Evolutionary conservation across 768 basidiomycete species (phyloP), one percentile per base, ranked within the genome.

Genomic region (Pulveroboletus sp.): DNA sequence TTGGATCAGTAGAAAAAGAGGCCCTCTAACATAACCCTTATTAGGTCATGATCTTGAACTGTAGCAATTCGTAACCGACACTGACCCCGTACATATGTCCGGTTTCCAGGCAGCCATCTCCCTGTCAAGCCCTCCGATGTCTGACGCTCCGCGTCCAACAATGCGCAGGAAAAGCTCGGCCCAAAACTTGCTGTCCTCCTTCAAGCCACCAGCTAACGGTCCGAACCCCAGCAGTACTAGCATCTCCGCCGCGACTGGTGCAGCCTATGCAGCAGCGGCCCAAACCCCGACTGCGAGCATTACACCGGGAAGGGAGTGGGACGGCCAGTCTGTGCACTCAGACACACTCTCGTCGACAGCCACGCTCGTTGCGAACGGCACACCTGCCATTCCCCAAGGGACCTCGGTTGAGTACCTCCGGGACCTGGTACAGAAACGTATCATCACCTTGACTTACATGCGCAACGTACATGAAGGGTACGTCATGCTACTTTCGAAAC

Each of bases 81-180:
- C 42, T 34, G 34, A 7, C 25, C 23, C 16, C 14, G 17, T 27
- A 37, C 23, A 12, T 17, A 59, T 61, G 60, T 48, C 60, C 23
- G 41, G 47, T 35, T 66, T 60, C 51, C 50, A 56, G 41, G n/a
- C 52, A 17, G 29, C 53, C 7, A 37, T 46, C 27, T 50, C 62
- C 39, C 44, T 52, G 44, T 40, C 63, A 54, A 60, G 55, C 36
- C 61, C 63, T 47, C 55, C 63, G 46, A 65, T 64, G 68, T 60
- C 61, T 14, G 68, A 57, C 23, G 24, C 47, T 25, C 48, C 65
- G 1, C 80, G 82, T 45, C 86, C 87, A 24, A 57, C 72, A 7
- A 85, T 93, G 78, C 84, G 89, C 57, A 81, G 90, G 56, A 93
- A 92, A 72, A 88, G 87, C 17, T 90, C 88, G 11, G 89, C 85